Evolutionary conservation across 225 moss, liverwort and hornwort genomes (phyloP).

Genomic region (Marchantia polymorpha): DNA sequence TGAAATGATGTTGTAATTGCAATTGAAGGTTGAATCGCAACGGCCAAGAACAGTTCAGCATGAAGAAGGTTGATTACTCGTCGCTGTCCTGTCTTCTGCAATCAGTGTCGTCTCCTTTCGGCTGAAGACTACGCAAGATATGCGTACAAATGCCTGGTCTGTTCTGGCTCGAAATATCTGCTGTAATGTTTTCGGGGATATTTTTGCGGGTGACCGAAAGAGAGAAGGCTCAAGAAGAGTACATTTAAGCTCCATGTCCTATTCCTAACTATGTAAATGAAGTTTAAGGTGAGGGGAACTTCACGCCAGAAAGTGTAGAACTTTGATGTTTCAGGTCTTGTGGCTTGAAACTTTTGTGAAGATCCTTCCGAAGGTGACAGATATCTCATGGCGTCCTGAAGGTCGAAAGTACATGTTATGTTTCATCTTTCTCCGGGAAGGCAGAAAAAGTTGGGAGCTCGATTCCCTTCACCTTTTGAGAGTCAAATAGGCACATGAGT

Average conservation of each 20-base stretch:
- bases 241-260: constrained; percentile 10
- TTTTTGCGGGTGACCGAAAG: neutral
- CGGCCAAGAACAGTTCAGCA: constrained; percentile 8
- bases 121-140: constrained; percentile 11
- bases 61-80: neutral
- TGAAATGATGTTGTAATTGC: neutral
- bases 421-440: no score
- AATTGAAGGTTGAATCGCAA: neutral
- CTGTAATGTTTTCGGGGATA: constrained; percentile 6
- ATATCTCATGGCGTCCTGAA: neutral
- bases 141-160: neutral
- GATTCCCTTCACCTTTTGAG: no score
- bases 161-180: neutral
- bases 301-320: neutral
- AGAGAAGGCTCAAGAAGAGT: neutral
- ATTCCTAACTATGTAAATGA: constrained; percentile 19
- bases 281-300: constrained; percentile 18
- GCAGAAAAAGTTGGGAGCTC: no score
- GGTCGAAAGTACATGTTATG: neutral
- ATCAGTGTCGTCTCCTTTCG: constrained; percentile 1
- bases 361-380: constrained; percentile 7
- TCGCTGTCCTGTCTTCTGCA: constrained; percentile 7
- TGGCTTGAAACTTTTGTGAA: neutral
- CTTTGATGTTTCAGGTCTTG: constrained; percentile 7
- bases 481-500: no score